phyloP scores from a whole-genome alignment of 306 rosid genomes.

The Inga laurina region DNA sequence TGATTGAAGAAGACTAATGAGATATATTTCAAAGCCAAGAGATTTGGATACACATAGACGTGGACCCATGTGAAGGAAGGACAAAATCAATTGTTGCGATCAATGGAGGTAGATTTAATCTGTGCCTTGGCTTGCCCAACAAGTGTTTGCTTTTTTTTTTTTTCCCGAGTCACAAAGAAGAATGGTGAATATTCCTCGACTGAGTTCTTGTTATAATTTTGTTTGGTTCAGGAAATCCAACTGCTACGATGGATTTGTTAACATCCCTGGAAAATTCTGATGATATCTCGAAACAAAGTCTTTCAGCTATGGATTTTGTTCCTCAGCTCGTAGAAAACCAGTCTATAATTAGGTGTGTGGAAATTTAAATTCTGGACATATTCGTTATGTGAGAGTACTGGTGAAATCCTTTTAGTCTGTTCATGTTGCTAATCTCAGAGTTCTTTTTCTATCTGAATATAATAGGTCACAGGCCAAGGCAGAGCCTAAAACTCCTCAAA shows the following conservation, averaged over 20 bases:
- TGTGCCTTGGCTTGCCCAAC: neutral
- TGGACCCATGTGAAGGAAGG: no score
- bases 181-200: neutral
- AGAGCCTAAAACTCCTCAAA: slow-evolving; percentile 35
- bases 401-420: neutral
- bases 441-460: neutral
- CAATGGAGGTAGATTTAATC: slow-evolving; percentile 30
- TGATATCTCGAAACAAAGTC: slow-evolving; percentile 10
- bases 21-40: no score
- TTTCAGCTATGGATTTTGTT: slow-evolving; percentile 26
- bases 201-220: neutral
- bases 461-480: slow-evolving; percentile 30
- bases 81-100: no score
- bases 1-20: no score
- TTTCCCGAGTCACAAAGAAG: neutral
- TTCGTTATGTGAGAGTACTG: neutral
- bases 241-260: slow-evolving; percentile 42
- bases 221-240: slow-evolving; percentile 9
- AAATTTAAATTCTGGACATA: neutral
- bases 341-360: slow-evolving; percentile 38
- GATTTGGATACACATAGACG: no score
- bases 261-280: slow-evolving; percentile 39
- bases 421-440: neutral
- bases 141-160: neutral
- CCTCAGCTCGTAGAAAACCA: slow-evolving; percentile 29